Evolutionary conservation across 495 filamentous ascomycete genomes (phyloP).

Genomic region (Penicillium dipodomyicola): DNA sequence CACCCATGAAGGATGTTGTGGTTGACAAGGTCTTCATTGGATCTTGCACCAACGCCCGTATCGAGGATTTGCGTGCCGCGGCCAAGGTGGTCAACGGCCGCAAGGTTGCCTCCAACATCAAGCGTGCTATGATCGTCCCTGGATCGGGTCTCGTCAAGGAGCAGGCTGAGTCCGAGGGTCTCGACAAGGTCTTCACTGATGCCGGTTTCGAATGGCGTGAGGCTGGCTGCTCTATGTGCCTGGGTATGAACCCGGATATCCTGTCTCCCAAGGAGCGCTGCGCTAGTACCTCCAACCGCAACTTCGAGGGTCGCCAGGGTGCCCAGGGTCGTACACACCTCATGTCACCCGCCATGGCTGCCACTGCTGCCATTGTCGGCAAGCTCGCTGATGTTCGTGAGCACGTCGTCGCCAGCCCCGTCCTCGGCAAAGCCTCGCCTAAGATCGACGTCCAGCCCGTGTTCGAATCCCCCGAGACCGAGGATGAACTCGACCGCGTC

Average conservation of each 20-base stretch:
- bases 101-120: conserved; percentile 82
- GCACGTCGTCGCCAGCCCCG: conserved; percentile 58
- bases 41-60: conserved; percentile 94
- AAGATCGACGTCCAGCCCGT: conserved; percentile 58
- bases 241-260: conserved; percentile 99
- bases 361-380: conserved; percentile 82
- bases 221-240: conserved; percentile 97
- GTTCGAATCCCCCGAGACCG: conserved; percentile 68
- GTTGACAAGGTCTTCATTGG: conserved; percentile 98
- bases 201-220: conserved; percentile 98
- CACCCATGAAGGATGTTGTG: conserved; percentile 81
- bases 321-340: conserved; percentile 91
- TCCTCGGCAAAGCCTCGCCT: conserved; percentile 56
- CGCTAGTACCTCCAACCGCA: conserved; percentile 93
- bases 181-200: conserved; percentile 87
- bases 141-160: conserved; percentile 93
- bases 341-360: conserved; percentile 96
- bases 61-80: conserved; percentile 91
- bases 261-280: conserved; percentile 91
- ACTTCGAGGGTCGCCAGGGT: conserved; percentile 96
- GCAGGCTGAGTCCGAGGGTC: conserved; percentile 86
- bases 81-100: conserved; percentile 80
- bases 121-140: conserved; percentile 92
- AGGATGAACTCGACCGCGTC: conserved; percentile 74
- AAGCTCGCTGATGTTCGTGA: conserved; percentile 90